Evolutionary conservation across 805 yeast species (phyloP).

Genomic region (Nakazawaea anatomiae): DNA sequence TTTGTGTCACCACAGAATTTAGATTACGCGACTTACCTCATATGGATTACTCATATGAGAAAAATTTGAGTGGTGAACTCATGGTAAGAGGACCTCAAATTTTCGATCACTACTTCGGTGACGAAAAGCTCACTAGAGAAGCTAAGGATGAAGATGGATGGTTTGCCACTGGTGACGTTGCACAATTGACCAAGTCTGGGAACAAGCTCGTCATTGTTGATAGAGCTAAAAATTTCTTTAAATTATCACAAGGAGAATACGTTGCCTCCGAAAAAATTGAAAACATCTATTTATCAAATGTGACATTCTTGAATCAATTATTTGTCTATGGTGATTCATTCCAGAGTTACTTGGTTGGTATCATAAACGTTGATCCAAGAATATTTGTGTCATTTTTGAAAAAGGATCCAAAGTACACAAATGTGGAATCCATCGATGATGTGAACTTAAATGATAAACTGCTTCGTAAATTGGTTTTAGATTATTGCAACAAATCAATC

Average conservation of each 20-base stretch:
- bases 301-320: constrained; percentile 42
- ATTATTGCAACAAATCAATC: constrained; percentile 30
- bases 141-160: constrained; percentile 43
- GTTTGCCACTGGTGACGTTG: constrained; percentile 57
- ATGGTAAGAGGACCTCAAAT: constrained; percentile 52
- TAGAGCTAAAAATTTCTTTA: constrained; percentile 64
- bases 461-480: constrained; percentile 22
- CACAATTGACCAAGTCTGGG: constrained; percentile 33
- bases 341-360: constrained; percentile 50
- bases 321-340: constrained; percentile 63
- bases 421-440: neutral
- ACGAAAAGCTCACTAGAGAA: constrained; percentile 40
- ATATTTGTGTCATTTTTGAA: neutral
- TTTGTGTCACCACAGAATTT: constrained; percentile 47
- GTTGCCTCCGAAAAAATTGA: constrained; percentile 41
- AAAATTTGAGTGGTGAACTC: constrained; percentile 40
- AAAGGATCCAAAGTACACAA: neutral
- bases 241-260: constrained; percentile 30
- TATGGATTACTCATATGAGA: constrained; percentile 33
- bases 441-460: neutral
- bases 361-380: constrained; percentile 54
- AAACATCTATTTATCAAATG: constrained; percentile 48
- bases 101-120: constrained; percentile 43
- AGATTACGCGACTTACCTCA: constrained; percentile 50
- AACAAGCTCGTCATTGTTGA: constrained; percentile 40